Base-by-base conservation (phyloP, 805 yeast genomes). In the Zygosaccharomyces lentus region DNA sequence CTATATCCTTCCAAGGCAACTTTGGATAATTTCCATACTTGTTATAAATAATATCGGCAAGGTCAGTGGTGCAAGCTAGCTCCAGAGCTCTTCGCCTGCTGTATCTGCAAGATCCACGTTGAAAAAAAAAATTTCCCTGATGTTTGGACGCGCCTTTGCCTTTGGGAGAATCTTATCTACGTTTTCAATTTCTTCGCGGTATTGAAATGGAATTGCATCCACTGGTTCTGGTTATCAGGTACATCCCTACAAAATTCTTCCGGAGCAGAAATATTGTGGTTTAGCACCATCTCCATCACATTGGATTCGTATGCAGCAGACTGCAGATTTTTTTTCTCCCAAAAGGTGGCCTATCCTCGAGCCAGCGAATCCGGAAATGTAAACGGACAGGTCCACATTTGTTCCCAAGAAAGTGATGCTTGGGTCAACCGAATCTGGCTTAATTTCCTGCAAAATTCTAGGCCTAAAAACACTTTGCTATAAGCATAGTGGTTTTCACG, bases 21-120 rank as follows among this genome's bases (percentile, higher is more conserved):
- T 42, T 41, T 3, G 62, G 43, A 37, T 57, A 49, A n/a, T 50
- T 47, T 16, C 55, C 53, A 17, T 30, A 38, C 32, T 41, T 37
- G n/a, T 38, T 37, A 13, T 34, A 47, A 16, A 45, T 43, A 19
- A 40, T 36, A 4, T 35, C 44, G 23, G 41, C 27, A 10, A 45
- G 36, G 9, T 40, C 34, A n/a, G 46, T 45, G 9, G 26, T 37
- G 9, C 51, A 55, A 23, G 46, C 57, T 23, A 43, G 54, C 17
- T 59, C 60, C 13, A 41, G 47, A 12, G 54, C 45, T 43, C 57
- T 56, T 26, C 58, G 53, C 40, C 77, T 59, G 56, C 64, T 66
- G 46, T 65, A 39, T 69, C 71, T 0, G 81, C 78, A 16, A 78
- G 71, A 55, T 79, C 84, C 13, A 78, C 78, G 3, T 82, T 79